phyloP scores from a whole-genome alignment of 495 filamentous ascomycete genomes.

The Penicillium pancosmium region DNA sequence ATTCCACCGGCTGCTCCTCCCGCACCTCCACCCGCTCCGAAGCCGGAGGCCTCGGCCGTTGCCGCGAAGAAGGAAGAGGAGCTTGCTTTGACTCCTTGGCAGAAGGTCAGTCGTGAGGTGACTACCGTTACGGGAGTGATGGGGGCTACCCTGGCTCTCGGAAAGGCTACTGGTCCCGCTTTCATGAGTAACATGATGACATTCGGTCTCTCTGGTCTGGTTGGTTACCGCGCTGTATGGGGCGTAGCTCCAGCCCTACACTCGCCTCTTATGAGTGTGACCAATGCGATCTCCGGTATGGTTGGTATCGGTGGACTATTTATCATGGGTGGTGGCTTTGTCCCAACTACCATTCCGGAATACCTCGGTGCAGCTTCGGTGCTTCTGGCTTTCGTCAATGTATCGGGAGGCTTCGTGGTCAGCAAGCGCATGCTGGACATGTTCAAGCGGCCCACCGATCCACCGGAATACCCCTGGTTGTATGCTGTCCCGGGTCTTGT shows the following conservation, averaged over 20 bases:
- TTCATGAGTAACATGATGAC: constrained; percentile 85
- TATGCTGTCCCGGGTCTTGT: constrained; percentile 73
- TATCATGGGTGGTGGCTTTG: constrained; percentile 73
- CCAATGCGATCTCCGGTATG: constrained; percentile 84
- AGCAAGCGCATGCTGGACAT: constrained; percentile 91
- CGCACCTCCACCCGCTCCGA: constrained; percentile 66
- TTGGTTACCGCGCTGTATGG: constrained; percentile 83
- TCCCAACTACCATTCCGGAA: constrained; percentile 77
- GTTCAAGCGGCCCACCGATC: constrained; percentile 81
- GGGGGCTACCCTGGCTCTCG: constrained; percentile 69
- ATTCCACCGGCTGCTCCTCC: constrained; percentile 72
- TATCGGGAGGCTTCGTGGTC: constrained; percentile 80
- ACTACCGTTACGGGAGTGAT: constrained; percentile 69
- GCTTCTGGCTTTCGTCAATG: constrained; percentile 78
- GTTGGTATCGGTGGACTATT: constrained; percentile 82
- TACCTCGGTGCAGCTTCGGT: constrained; percentile 74
- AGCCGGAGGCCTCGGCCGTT: constrained; percentile 48
- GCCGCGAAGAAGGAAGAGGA: constrained; percentile 55
- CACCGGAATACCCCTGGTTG: constrained; percentile 80
- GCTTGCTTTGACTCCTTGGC: constrained; percentile 73
- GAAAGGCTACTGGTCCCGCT: constrained; percentile 73
- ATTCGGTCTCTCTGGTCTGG: constrained; percentile 74
- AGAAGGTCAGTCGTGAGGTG: constrained; percentile 73
- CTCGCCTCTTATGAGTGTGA: constrained; percentile 82
- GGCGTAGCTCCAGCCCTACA: constrained; percentile 76